Conservation (phyloP, 345 rosid genomes). For the Arabis alpina region DNA sequence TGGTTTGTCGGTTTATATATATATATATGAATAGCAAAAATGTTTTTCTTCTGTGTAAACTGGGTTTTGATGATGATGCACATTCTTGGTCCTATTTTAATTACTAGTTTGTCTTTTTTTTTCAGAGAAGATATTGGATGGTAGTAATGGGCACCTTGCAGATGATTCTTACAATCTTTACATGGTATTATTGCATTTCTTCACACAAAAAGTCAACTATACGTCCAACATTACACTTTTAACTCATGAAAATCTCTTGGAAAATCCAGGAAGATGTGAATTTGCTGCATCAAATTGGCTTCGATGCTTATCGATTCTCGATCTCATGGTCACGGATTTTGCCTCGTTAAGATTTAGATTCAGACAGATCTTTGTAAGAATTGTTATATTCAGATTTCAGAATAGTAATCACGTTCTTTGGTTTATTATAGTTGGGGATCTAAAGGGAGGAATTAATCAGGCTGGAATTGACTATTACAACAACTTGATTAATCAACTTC, state of each 20-base stretch:
- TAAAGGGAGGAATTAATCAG: slow-evolving; percentile 55
- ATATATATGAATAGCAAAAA: not conserved
- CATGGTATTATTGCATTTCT: slow-evolving; percentile 40
- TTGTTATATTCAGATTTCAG: not conserved
- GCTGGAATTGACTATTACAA: slow-evolving; percentile 54
- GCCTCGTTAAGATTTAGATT: slow-evolving; percentile 46
- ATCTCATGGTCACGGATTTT: slow-evolving; percentile 57
- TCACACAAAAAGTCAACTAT: not conserved
- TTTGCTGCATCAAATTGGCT: slow-evolving; percentile 45
- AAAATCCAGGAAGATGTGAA: slow-evolving; percentile 41
- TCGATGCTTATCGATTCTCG: slow-evolving; percentile 53
- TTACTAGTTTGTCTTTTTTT: not conserved
- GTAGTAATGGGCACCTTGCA: slow-evolving; percentile 46
- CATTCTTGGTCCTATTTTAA: slow-evolving; percentile 10
- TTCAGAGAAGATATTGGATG: slow-evolving; percentile 44
- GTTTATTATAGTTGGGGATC: slow-evolving; percentile 44
- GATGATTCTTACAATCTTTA: slow-evolving; percentile 48
- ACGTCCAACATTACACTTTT: slow-evolving; percentile 34
- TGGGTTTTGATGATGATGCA: slow-evolving; percentile 4
- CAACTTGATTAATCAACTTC: slow-evolving; percentile 51
- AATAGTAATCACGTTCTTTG: not conserved
- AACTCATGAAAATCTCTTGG: slow-evolving; percentile 28
- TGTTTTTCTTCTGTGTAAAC: not conserved
- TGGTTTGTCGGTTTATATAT: not conserved
- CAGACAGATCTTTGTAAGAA: not conserved